Percentiles rank a stretch among this genome's conserved stretches.
Evolutionary conservation across 202 grass and related monocot genomes (phyloP).

Genomic region (Panicum hallii): DNA sequence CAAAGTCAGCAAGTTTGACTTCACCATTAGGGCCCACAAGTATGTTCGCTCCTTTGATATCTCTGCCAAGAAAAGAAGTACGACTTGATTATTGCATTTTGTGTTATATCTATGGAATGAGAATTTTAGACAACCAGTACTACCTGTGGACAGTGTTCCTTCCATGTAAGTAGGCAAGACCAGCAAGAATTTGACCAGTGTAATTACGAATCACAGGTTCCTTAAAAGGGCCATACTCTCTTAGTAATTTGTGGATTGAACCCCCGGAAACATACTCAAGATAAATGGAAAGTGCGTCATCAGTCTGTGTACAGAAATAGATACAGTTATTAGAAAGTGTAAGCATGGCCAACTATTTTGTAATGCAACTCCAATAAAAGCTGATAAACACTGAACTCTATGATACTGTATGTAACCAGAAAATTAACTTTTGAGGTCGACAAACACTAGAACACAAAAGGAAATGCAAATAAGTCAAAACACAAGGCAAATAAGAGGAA

Average conservation of each 20-base stretch:
- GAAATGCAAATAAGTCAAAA: slow-evolving; percentile 15
- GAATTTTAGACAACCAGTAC: slow-evolving; percentile 36
- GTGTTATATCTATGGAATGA: background rate
- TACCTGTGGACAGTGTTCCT: slow-evolving; percentile 96
- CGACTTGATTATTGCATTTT: slow-evolving; percentile 33
- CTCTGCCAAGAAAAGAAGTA: slow-evolving; percentile 63
- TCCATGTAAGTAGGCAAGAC: slow-evolving; percentile 89
- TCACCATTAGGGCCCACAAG: slow-evolving; percentile 92
- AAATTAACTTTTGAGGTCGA: background rate
- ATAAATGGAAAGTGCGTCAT: slow-evolving; percentile 85
- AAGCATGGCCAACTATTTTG: slow-evolving; percentile 30
- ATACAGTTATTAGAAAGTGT: slow-evolving; percentile 32
- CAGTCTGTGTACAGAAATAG: slow-evolving; percentile 57
- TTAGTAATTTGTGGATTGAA: slow-evolving; percentile 92
- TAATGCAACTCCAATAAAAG: slow-evolving; percentile 31
- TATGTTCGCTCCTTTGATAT: slow-evolving; percentile 99
- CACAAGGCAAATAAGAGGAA: background rate
- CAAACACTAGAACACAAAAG: background rate
- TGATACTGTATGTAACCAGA: background rate
- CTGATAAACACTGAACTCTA: slow-evolving; percentile 7
- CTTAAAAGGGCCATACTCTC: slow-evolving; percentile 88
- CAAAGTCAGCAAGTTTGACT: slow-evolving; percentile 97
- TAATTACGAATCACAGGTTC: slow-evolving; percentile 88
- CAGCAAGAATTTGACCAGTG: slow-evolving; percentile 90
- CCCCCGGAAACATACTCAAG: slow-evolving; percentile 93